These are phyloP conservation scores for Sphaerostilbella broomeana DNA, from an alignment of 2,329 filamentous ascomycete genomes.

Conservation along the genomic window DNA sequence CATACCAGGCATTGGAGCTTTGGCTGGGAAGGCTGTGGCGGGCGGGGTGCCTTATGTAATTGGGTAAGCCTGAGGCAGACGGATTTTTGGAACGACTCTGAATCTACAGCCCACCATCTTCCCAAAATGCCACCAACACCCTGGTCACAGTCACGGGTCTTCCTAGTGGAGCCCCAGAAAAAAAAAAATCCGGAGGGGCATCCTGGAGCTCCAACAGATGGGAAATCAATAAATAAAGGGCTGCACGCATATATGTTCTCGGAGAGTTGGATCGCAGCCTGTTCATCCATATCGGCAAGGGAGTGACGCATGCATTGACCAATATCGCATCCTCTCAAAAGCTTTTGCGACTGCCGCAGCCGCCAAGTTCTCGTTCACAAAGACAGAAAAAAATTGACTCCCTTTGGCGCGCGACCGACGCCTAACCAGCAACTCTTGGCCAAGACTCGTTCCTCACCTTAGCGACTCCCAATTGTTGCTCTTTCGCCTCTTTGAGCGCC, in stretches of 20 bases:
- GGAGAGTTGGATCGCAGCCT: constrained; percentile 2
- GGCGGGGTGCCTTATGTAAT: constrained; percentile 24
- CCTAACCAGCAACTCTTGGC: constrained; percentile 2
- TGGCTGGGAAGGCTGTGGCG: constrained; percentile 26
- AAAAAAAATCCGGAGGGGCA: constrained; percentile 12
- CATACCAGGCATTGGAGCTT: constrained; percentile 22
- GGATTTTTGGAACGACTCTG: not conserved
- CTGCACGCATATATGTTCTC: constrained; percentile 7
- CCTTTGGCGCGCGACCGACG: constrained; percentile 2
- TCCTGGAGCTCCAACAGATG: constrained; percentile 3
- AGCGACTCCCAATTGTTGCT: too few species aligned
- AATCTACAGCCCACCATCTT: too few species aligned
- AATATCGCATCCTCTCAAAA: not conserved
- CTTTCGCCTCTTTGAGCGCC: not conserved
- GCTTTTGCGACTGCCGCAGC: not conserved
- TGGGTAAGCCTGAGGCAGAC: constrained; percentile 27
- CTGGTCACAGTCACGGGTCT: constrained; percentile 1
- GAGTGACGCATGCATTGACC: constrained; percentile 9
- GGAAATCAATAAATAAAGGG: constrained; percentile 8
- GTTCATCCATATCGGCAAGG: constrained; percentile 3
- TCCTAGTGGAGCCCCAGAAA: constrained; percentile 8
- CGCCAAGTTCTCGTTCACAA: not conserved
- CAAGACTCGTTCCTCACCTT: too few species aligned
- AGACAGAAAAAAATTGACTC: not conserved
- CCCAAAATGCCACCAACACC: too few species aligned